A percentile compares a stretch with the other conserved stretches of the same genome.
phyloP scores from a whole-genome alignment of 139 green algal genomes.

The Medakamo hakoo region DNA sequence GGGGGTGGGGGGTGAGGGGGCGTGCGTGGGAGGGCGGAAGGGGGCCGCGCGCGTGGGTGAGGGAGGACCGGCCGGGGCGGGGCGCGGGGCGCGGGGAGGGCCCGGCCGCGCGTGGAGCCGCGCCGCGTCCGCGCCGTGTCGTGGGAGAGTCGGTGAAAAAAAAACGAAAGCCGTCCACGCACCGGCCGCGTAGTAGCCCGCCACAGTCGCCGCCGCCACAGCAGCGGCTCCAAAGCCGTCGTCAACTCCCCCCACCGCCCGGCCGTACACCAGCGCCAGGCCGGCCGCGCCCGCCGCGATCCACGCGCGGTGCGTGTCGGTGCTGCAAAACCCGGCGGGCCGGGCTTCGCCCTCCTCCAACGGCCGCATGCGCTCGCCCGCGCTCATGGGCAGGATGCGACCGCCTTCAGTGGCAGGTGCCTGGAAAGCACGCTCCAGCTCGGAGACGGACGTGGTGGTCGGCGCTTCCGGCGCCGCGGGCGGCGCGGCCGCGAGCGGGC shows the following conservation, averaged over 20 bases:
- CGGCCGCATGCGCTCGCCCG: conserved; percentile 27
- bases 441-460: not conserved
- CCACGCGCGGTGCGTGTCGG: conserved; percentile 26
- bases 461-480: not conserved
- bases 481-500: no score
- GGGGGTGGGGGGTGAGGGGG: no score
- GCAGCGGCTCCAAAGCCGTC: conserved; percentile 3
- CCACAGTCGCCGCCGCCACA: conserved; percentile 10
- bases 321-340: conserved; percentile 26
- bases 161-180: not conserved
- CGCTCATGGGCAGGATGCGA: conserved; percentile 27
- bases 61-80: no score
- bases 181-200: conserved; percentile 43
- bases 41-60: no score
- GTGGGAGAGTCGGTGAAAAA: not conserved
- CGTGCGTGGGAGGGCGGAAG: no score
- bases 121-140: no score
- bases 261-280: no score
- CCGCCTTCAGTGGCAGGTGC: not conserved
- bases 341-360: conserved; percentile 36
- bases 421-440: not conserved
- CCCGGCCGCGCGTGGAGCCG: no score
- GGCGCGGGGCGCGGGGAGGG: no score
- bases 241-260: no score
- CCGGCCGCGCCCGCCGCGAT: conserved; percentile 13